phyloP scores from a whole-genome alignment of 495 filamentous ascomycete species.

The Annulohypoxylon moriforme region DNA sequence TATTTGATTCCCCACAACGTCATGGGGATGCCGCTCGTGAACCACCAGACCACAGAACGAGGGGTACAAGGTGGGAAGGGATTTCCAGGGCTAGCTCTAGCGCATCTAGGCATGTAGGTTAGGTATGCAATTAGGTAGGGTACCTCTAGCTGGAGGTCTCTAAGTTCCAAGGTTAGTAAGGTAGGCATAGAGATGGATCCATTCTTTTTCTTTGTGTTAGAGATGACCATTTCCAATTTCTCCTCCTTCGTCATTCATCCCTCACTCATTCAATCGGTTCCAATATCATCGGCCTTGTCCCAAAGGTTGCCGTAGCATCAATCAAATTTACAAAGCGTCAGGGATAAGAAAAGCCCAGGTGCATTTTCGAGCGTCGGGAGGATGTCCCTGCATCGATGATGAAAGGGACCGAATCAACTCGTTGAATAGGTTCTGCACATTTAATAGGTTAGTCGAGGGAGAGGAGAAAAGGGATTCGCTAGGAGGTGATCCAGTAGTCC shows the following conservation, averaged over 20 bases:
- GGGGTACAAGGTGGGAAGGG: conserved; percentile 30
- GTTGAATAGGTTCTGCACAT: conserved; percentile 22
- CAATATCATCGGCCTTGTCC: conserved; percentile 1
- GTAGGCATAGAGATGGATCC: conserved; percentile 16
- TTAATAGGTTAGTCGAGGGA: conserved; percentile 15
- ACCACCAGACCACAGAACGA: conserved; percentile 35
- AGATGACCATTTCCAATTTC: conserved; percentile 20
- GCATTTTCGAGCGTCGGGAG: neutral
- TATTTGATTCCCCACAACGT: conserved; percentile 30
- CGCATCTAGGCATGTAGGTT: conserved; percentile 7
- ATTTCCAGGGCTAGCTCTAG: conserved; percentile 10
- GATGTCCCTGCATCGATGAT: conserved; percentile 28
- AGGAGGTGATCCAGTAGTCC: neutral
- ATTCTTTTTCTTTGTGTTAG: conserved; percentile 29
- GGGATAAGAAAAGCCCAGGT: conserved; percentile 1
- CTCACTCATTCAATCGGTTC: conserved; percentile 17
- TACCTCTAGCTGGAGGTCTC: neutral
- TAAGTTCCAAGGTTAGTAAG: neutral
- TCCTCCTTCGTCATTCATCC: conserved; percentile 27
- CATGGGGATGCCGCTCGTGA: conserved; percentile 33
- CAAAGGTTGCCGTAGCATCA: neutral
- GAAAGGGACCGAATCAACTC: conserved; percentile 15
- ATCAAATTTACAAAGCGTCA: neutral
- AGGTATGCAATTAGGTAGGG: neutral
- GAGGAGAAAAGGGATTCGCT: conserved; percentile 11